Conservation (phyloP, 345 rosid species). For the Ceriops tagal region DNA sequence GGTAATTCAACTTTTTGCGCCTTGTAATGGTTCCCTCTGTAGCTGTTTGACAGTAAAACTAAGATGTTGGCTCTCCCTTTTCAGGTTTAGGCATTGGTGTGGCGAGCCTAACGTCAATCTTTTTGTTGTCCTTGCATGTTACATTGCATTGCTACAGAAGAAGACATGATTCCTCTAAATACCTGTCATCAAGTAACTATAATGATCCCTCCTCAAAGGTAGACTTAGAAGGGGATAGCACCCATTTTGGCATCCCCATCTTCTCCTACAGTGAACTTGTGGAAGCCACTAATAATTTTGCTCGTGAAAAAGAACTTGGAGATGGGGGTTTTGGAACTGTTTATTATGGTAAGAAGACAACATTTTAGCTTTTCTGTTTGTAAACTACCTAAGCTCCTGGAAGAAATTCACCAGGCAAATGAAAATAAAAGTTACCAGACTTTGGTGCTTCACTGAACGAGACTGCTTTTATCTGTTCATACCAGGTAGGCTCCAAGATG, state of each 20-base stretch:
- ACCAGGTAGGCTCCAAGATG: conserved; percentile 34
- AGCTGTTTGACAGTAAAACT: not conserved
- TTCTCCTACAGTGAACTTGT: conserved; percentile 24
- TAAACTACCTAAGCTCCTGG: not conserved
- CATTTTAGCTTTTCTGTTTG: not conserved
- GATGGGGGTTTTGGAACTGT: conserved; percentile 32
- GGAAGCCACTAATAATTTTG: conserved; percentile 20
- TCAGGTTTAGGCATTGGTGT: conserved; percentile 44
- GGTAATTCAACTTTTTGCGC: conserved; percentile 26
- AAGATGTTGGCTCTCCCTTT: not conserved
- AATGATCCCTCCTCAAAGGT: conserved; percentile 29
- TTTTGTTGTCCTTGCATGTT: conserved; percentile 8
- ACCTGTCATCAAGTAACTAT: conserved; percentile 22
- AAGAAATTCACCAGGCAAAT: not conserved
- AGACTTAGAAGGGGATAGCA: conserved; percentile 35
- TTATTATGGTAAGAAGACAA: conserved; percentile 18
- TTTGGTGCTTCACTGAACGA: not conserved
- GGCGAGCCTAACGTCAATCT: conserved; percentile 11
- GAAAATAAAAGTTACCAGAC: not conserved
- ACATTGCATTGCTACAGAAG: conserved; percentile 17
- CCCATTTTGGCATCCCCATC: conserved; percentile 13
- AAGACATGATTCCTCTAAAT: conserved; percentile 21
- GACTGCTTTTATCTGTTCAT: not conserved
- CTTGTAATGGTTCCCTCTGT: not conserved
- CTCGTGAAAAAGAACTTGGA: conserved; percentile 21